A percentile compares a stretch with the other conserved stretches of the same genome.
Conservation (phyloP, 2,329 filamentous ascomycete genomes). For the Neobulgaria alba region DNA sequence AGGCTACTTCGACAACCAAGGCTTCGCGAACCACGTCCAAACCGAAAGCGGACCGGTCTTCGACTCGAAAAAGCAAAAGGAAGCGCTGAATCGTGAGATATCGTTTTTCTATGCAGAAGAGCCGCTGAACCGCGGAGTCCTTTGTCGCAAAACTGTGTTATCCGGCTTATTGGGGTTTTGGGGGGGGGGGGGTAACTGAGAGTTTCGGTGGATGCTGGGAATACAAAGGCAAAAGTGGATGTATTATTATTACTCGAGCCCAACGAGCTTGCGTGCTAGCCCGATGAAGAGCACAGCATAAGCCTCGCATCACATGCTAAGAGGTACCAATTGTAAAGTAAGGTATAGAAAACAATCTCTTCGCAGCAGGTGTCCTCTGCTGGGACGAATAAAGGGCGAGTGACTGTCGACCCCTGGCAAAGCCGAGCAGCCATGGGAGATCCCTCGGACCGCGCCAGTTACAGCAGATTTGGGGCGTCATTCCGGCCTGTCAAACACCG, state of each 20-base stretch:
- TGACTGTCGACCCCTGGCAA: not conserved
- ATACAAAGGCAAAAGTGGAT: not conserved
- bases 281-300: no score
- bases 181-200: constrained; percentile 1
- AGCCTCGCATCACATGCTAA: no score
- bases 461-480: no score
- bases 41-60: constrained; percentile 13
- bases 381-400: constrained; percentile 4
- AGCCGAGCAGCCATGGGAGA: not conserved
- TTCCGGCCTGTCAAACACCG: no score
- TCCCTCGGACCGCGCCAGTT: constrained; percentile 14
- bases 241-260: constrained; percentile 2
- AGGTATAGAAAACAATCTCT: no score
- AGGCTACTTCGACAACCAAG: constrained; percentile 23
- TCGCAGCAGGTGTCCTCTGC: no score
- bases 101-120: no score
- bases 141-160: not conserved
- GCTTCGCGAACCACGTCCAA: constrained; percentile 18
- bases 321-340: no score
- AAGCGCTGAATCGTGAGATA: constrained; percentile 7
- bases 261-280: not conserved
- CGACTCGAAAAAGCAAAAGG: constrained; percentile 25
- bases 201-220: not conserved
- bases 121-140: no score
- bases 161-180: constrained; percentile 1